Base-by-base conservation (phyloP, 1,139 yeast genomes). In the Meyerozyma sp. region DNA sequence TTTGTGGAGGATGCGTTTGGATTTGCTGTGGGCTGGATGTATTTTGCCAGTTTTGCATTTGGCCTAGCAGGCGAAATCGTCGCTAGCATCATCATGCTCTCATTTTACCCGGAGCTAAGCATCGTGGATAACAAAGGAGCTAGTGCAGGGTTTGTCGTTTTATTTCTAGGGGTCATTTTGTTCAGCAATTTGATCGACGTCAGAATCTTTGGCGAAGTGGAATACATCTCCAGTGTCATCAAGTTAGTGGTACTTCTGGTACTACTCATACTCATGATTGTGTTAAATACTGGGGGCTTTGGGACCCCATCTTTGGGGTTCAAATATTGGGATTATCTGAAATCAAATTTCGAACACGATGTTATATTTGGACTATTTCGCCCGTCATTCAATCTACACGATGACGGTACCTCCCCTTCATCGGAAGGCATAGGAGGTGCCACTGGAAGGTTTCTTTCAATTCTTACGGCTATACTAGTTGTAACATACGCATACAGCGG, bases 1-100 rank as follows among this genome's bases (percentile, higher is more conserved):
- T 87, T 88, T 62, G 88, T 87, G 2, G 95, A 88, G 57, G 90
- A 84, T 52, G 87, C 95, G 0, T 80, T 88, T 58, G 96, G 96
- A 0, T 85, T 87, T 59, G 82, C 94, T 1, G 70, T 86, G 0
- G 95, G 95, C 0, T 77, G 90, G 73, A 69, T 81, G 38, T 88
- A 88, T 61, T 87, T 91, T 80, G 61, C 84, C 13, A 78, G 88
- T 46, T 86, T 85, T 59, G 74, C 86, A 6, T 66, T 85, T 43
- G 88, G 90, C 0, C 66, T 87, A 43, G 90, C 96, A 0, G 79
- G 91, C 0, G 96, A 89, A 57, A 75, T 88, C 10, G 84, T 87
- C 5, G 94, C 95, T 0, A 82, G 88, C 29, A 81, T 88, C 1
- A 81, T 87, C 36, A 77, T 88, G 81, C 66, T 88, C 36, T 75